Evolutionary conservation across 306 rosid genomes (phyloP).

Genomic region (Mimosa pudica): DNA sequence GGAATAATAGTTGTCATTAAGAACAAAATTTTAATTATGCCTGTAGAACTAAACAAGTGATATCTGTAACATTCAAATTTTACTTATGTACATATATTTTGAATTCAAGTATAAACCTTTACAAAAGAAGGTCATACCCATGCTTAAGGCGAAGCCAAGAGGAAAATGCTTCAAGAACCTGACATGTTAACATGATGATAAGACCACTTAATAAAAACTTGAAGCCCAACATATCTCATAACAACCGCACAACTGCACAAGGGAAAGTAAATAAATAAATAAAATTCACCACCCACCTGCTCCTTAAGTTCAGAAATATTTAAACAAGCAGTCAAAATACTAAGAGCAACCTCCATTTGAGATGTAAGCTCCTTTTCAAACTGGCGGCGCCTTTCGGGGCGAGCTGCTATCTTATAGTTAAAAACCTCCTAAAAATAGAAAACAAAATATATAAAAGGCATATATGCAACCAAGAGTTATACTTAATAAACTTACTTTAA

Average conservation of each 20-base stretch:
- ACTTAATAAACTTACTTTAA: slow-evolving; percentile 28
- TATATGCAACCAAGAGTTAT: slow-evolving; percentile 30
- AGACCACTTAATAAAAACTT: slow-evolving; percentile 27
- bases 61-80: neutral
- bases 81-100: neutral
- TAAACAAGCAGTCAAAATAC: slow-evolving; percentile 89
- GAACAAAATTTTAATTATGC: too few species aligned
- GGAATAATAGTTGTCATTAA: slow-evolving; percentile 14
- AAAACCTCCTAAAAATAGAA: slow-evolving; percentile 75
- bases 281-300: slow-evolving; percentile 60
- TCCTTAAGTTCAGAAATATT: slow-evolving; percentile 90
- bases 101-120: slow-evolving; percentile 1
- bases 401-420: slow-evolving; percentile 96
- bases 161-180: slow-evolving; percentile 99
- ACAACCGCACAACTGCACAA: slow-evolving; percentile 32
- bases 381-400: slow-evolving; percentile 97
- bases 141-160: slow-evolving; percentile 99
- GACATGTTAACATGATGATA: slow-evolving; percentile 43
- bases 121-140: slow-evolving; percentile 63
- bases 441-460: slow-evolving; percentile 36
- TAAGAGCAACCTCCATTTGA: slow-evolving; percentile 90
- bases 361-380: slow-evolving; percentile 95
- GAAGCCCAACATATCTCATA: slow-evolving; percentile 23
- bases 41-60: neutral
- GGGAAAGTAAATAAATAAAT: slow-evolving; percentile 16